Evolutionary conservation across 2,329 filamentous ascomycete species (phyloP).

Genomic region (Nannizziopsis arthrosporioides): DNA sequence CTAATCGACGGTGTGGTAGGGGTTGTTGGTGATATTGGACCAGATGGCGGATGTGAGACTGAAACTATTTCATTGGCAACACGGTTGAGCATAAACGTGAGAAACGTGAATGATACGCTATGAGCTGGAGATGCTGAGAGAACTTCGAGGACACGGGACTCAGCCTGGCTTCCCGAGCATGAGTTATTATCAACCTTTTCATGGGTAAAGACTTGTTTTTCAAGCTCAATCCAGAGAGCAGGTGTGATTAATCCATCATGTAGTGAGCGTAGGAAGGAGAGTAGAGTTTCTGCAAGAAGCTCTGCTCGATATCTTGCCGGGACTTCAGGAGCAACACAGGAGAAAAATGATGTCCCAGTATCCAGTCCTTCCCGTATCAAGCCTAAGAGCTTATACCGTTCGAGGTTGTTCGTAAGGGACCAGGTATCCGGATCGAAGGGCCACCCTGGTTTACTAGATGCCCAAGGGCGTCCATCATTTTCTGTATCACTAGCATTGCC

Average conservation of each 20-base stretch:
- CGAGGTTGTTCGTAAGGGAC: conserved; percentile 31
- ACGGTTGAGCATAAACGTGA: conserved; percentile 62
- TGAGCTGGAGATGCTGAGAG: conserved; percentile 61
- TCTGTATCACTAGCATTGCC: conserved; percentile 23
- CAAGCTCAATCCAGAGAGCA: conserved; percentile 56
- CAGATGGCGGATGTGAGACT: conserved; percentile 10
- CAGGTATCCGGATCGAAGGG: conserved; percentile 46
- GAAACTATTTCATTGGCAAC: conserved; percentile 46
- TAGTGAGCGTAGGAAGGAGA: conserved; percentile 63
- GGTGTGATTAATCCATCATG: conserved; percentile 67
- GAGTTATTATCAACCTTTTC: conserved; percentile 38
- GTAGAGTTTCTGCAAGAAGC: conserved; percentile 56
- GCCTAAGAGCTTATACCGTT: conserved; percentile 36
- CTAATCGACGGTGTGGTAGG: conserved; percentile 18
- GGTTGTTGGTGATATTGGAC: conserved; percentile 12
- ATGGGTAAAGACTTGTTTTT: conserved; percentile 41
- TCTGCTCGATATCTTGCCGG: conserved; percentile 60
- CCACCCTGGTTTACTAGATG: conserved; percentile 41
- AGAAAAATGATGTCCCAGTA: conserved; percentile 49
- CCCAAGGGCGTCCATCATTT: conserved; percentile 42
- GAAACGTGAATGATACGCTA: conserved; percentile 79
- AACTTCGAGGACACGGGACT: conserved; percentile 57
- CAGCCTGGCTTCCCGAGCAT: conserved; percentile 44
- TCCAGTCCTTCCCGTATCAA: conserved; percentile 57
- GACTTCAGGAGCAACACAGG: conserved; percentile 52